These are phyloP conservation scores for Butyriboletus appendiculatus DNA, from an alignment of 1,284 basidiomycete genomes.

Conservation along the genomic window DNA sequence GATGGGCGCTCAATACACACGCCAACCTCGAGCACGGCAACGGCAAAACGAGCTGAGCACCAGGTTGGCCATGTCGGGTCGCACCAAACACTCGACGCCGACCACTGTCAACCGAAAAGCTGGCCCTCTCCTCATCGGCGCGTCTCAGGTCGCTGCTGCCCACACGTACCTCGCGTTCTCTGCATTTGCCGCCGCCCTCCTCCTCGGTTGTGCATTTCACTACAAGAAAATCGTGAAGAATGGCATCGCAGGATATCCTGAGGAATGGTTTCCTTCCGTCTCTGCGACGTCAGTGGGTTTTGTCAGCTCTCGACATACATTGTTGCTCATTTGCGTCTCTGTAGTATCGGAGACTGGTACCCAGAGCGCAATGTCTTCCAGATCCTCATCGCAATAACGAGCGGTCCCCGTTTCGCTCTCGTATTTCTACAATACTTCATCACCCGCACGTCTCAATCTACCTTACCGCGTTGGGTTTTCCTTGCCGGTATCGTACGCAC, in stretches of 20 bases:
- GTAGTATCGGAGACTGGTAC: constrained; percentile 89
- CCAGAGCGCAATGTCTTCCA: constrained; percentile 90
- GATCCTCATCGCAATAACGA: constrained; percentile 84
- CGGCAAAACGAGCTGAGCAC: neutral
- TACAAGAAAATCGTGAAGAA: constrained; percentile 92
- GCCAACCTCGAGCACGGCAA: neutral
- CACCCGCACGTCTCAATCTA: constrained; percentile 45
- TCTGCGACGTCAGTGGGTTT: constrained; percentile 77
- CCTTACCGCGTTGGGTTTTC: constrained; percentile 58
- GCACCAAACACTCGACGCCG: constrained; percentile 8
- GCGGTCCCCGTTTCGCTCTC: constrained; percentile 82
- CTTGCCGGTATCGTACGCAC: constrained; percentile 75
- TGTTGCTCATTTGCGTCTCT: neutral
- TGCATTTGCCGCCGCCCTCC: constrained; percentile 74
- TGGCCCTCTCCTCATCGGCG: constrained; percentile 40
- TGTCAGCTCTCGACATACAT: neutral
- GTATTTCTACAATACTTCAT: constrained; percentile 75
- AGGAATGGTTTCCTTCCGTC: constrained; percentile 94
- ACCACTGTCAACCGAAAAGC: constrained; percentile 6
- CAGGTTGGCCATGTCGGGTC: constrained; percentile 22
- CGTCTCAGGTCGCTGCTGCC: constrained; percentile 54
- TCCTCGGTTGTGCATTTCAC: constrained; percentile 70
- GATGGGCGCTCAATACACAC: neutral
- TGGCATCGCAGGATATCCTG: constrained; percentile 79
- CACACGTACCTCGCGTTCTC: constrained; percentile 73